Base-by-base conservation (phyloP, 805 yeast genomes). In the Saturnispora mendoncae region DNA sequence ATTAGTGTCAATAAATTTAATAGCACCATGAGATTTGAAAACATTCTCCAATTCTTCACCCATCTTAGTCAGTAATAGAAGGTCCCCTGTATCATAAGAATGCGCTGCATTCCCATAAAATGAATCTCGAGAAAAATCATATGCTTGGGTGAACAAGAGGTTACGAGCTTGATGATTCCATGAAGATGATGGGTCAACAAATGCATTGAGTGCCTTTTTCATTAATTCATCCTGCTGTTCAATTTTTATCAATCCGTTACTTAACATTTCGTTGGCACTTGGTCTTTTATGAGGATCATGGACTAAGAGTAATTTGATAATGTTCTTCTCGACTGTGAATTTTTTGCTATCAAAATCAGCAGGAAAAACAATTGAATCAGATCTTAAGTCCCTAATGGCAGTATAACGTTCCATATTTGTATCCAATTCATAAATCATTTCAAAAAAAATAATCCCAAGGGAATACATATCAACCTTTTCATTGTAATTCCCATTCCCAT, bases 401-500 rank as follows among this genome's bases (percentile, higher is more conserved):
- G 71, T 69, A 9, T 82, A 86, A 39, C 98, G 70, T 57, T 92
- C 99, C 97, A 92, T 92, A 2, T 86, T 88, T 0, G 99, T 92
- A n/a, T 70, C 68, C 52, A 90, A 69, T 1, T 80, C 69, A 56
- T 79, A 86, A 23, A 86, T 74, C 98, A 92, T 92, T 57, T 92
- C 98, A 58, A 92, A 92, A 55, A 92, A 86, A 1, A 92, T 92
- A 27, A 92, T 77, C 3, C 99, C 99, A 31, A 92, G 63, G 0
- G 98, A 87, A 57, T 87, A 92, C 83, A 92, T 80, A 58, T 92
- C 99, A 29, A 92, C 94, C 51, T 92, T 92, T 48, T 84, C 95
- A 56, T 90, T 80, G 57, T 92, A 92, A n/a, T 72, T 66, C 3
- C 80, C 80, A 33, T 67, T 69, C 1, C 92, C 92, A 14, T 72